Base-by-base conservation (phyloP, 1,139 yeast genomes). In the Suhomyces bribrorum region DNA sequence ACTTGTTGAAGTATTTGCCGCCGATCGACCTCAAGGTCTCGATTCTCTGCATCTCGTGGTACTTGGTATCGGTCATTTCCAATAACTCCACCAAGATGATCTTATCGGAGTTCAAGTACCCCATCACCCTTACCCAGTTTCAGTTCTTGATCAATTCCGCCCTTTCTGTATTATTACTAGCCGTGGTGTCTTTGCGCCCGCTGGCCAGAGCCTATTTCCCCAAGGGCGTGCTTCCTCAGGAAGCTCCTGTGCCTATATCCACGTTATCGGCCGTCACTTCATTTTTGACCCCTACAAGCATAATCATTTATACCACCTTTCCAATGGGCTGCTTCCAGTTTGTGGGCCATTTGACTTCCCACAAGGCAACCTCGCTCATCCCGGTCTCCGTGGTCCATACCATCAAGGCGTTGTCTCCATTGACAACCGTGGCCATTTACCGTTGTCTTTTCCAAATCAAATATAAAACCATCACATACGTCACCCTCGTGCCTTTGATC, bases 251-350 rank as follows among this genome's bases (percentile, higher is more conserved):
- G n/a, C 51, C 54, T 25, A 25, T 52, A 14, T 62, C 56, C 34
- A 52, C 55, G 27, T 54, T 50, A 29, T 14, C 43, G 50, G 40
- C 65, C 41, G 37, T 57, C 38, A 28, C 61, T 54, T 45, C 64
- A 49, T 66, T 79, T 56, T 44, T 78, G 28, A 74, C 67, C 9
- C 86, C 94, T 7, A 71, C 80, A 3, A 45, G 53, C 30, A 72
- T 77, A 36, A 71, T 86, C 28, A 57, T 88, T 14, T 57, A 69
- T 39, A 80, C 92, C 24, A 86, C 95, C 0, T 75, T 87, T 20
- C 97, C 97, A 15, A 86, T 90, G 96, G 97, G 97, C 3, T 67
- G 82, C 42, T 90, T 90, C 63, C 97, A 90, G 65, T 85, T 90
- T 47, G 69, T 83, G 22, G 97, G 97, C 14, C 97, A 90, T 61